Conservation (phyloP, 78 protist species). For the Dictyostelium intermedium region DNA sequence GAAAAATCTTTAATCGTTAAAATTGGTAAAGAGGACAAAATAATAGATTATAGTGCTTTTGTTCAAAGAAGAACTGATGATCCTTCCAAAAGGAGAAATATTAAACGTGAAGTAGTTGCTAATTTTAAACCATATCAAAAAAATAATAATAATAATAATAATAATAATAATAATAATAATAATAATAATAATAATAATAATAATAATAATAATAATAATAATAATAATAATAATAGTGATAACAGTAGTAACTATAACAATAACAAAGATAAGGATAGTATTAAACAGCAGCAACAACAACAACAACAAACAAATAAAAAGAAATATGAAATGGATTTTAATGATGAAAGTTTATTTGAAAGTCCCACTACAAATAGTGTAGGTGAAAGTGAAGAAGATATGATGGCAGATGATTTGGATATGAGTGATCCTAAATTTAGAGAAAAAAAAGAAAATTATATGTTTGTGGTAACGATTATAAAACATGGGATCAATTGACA, state of each 20-base stretch:
- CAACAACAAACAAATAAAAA: neutral
- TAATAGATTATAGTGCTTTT: constrained; percentile 23
- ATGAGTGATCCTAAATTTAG: constrained; percentile 12
- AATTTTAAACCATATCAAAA: neutral
- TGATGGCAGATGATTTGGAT: constrained; percentile 10
- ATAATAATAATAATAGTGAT: neutral
- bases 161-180: neutral
- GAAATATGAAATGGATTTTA: neutral
- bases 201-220: neutral
- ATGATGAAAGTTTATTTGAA: constrained; percentile 11
- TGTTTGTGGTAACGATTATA: constrained; percentile 23
- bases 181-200: neutral
- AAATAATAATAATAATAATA: neutral
- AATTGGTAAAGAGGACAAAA: neutral
- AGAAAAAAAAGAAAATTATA: constrained; percentile 46
- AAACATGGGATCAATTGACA: neutral
- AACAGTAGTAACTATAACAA: neutral
- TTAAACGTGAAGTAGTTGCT: neutral
- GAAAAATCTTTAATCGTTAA: neutral
- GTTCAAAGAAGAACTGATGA: constrained; percentile 72
- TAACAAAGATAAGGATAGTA: neutral
- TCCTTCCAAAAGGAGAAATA: constrained; percentile 18
- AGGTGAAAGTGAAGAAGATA: neutral
- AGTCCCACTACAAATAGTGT: neutral
- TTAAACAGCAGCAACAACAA: neutral